Base-by-base conservation (phyloP, 176 grass and related monocot genomes). In the Musa troglodytarum region DNA sequence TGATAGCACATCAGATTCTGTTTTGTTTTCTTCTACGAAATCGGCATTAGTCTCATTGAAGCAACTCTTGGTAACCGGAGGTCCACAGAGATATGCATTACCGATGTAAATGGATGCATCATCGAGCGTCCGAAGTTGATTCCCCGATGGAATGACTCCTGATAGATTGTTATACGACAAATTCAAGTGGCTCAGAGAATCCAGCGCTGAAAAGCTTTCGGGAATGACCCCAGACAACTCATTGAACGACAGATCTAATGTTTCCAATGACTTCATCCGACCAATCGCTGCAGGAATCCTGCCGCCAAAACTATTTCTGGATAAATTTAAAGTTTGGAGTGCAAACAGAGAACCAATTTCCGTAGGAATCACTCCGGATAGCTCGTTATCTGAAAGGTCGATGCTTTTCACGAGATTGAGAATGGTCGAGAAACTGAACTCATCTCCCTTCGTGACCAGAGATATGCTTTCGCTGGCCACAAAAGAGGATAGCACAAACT, bases 31-130 rank as follows among this genome's bases (percentile, higher is more conserved):
- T 25, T 25, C 25, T 25, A 25, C 0, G 25, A 25, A 25, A 25
- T 25, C 25, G 25, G 1, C 25, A 25, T 25, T 25, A 25, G 25
- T 25, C 25, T 25, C 25, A 1, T 25, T 25, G 1, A 11, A 63
- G 22, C 81, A 83, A 1, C 3, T 63, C 9, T 65, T 78, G 10
- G 55, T 6, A 51, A 64, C 20, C 8, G 65, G 67, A 22, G 75
- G n/a, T 63, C 81, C 81, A 65, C 81, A 78, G 2, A 83, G 74
- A 26, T 77, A 71, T 8, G 51, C 10, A 53, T 78, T 78, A 21
- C 57, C 68, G 1, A 16, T 14, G 63, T 83, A 78, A 5, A 72
- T 78, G 10, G 63, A 78, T 9, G 74, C 52, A n/a, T 73, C 75
- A 21, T 74, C 49, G 4, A 64, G 71, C 16, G 68, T 73, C 4